Base-by-base conservation (phyloP, 345 rosid species). In the Hypericum perforatum region DNA sequence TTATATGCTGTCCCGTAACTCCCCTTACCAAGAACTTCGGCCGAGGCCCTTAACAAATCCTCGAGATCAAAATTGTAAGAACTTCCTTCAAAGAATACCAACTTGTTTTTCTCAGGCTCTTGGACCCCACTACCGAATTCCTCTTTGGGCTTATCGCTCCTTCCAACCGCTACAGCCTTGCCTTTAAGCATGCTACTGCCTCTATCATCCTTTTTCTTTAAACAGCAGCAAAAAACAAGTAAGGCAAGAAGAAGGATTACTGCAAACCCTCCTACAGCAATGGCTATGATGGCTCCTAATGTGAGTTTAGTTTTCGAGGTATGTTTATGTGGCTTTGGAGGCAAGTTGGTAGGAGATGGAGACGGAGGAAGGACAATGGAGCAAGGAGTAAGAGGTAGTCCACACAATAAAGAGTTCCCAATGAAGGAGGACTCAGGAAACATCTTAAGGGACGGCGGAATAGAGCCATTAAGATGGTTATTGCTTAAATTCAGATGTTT, bases 221-320 rank as follows among this genome's bases (percentile, higher is more conserved):
- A 45, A 68, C 82, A 83, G 65, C 72, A 84, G 58, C 79, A 80
- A 32, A 80, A 29, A 51, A 86, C 50, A 32, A 76, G 32, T 54
- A 76, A 53, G 58, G 72, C 76, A 57, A 80, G 13, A 13, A 84
- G 69, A 53, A 74, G 44, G 63, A 80, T 64, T 48, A 73, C 54
- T 5, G 65, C 80, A 56, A 74, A 65, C 10, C 85, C 95, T 7
- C 85, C 87, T 39, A 65, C 86, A 0, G 79, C 82, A 55, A 82
- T 73, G 41, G 78, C 94, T 56, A 82, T 70, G 60, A 83, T 77
- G 46, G 70, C 69, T 48, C 83, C 86, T 61, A 74, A 54, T 55
- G 75, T 56, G 55, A 82, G 61, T 61, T 79, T 85, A 65, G 60
- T 46, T 71, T 64, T 74, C 37, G 80, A 42, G 52, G 58, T 62